Conservation (phyloP, 352 stramenopile genomes). For the Saprolegnia parasitica region DNA sequence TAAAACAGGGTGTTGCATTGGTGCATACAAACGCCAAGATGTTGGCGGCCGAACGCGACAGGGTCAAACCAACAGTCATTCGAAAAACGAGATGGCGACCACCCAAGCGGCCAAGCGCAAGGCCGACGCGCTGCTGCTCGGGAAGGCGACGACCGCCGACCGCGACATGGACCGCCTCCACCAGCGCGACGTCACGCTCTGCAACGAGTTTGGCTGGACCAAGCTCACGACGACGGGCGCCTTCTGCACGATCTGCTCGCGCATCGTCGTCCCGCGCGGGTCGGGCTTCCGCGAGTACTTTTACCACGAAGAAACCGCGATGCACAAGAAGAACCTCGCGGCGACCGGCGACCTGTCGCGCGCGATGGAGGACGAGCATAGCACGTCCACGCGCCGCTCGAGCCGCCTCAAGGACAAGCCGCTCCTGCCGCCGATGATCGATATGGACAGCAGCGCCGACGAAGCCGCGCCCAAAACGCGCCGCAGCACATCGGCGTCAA, state of each 20-base stretch:
- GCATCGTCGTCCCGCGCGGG: constrained; percentile 1
- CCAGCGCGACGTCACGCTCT: neutral
- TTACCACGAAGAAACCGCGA: constrained; percentile 1
- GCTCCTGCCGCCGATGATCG: neutral
- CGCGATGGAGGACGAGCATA: constrained; percentile 1
- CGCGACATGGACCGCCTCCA: neutral
- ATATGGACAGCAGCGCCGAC: neutral
- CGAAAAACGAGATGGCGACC: constrained; percentile 17
- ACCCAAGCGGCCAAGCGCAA: constrained; percentile 11
- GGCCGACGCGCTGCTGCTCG: neutral
- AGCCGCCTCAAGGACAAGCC: constrained; percentile 2
- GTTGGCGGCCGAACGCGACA: neutral
- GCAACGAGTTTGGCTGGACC: neutral
- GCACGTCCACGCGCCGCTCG: neutral
- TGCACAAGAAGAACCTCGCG: constrained; percentile 12
- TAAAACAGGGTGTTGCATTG: neutral
- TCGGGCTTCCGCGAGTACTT: constrained; percentile 11
- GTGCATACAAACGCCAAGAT: constrained; percentile 6
- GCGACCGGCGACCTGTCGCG: neutral
- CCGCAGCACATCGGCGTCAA: neutral
- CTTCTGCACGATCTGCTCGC: constrained; percentile 6
- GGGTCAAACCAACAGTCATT: constrained; percentile 3
- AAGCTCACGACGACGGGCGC: constrained; percentile 8
- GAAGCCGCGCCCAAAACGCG: neutral
- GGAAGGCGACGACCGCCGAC: neutral